A percentile compares a stretch with the other conserved stretches of the same genome.
Conservation (phyloP, 2,329 filamentous ascomycete species). For the Periglandula ipomoeae region DNA sequence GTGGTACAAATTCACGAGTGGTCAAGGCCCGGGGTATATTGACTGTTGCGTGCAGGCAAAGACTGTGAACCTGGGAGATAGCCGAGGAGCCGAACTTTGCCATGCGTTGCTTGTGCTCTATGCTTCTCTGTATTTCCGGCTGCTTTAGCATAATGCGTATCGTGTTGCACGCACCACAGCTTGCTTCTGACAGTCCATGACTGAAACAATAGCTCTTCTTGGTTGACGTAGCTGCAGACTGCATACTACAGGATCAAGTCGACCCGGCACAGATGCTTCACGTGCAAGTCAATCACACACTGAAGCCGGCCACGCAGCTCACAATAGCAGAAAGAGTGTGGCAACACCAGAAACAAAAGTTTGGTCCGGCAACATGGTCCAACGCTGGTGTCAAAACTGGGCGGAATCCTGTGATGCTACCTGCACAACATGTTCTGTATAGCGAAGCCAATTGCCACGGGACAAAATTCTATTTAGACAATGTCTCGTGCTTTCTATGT, state of each 20-base stretch:
- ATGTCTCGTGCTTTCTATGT: too few species aligned
- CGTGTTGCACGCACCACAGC: neutral
- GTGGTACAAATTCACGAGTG: neutral
- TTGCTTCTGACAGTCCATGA: neutral
- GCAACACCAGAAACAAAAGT: neutral
- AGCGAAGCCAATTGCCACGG: neutral
- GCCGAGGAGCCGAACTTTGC: neutral
- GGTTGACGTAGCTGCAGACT: neutral
- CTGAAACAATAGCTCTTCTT: neutral
- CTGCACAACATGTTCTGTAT: neutral
- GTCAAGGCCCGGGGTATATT: neutral
- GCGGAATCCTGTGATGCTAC: too few species aligned
- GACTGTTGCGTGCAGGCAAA: neutral
- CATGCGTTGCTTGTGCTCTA: neutral
- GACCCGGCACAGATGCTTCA: neutral
- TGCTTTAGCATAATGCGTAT: neutral
- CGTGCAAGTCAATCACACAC: slow-evolving; percentile 1
- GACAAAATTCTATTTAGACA: neutral
- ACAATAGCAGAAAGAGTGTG: neutral
- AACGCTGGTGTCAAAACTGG: too few species aligned
- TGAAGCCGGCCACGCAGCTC: neutral
- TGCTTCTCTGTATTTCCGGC: neutral
- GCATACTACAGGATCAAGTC: neutral
- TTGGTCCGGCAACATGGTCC: too few species aligned
- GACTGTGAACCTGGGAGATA: neutral